Conservation (phyloP, 768 basidiomycete genomes). For the Boletus reticuloceps region DNA sequence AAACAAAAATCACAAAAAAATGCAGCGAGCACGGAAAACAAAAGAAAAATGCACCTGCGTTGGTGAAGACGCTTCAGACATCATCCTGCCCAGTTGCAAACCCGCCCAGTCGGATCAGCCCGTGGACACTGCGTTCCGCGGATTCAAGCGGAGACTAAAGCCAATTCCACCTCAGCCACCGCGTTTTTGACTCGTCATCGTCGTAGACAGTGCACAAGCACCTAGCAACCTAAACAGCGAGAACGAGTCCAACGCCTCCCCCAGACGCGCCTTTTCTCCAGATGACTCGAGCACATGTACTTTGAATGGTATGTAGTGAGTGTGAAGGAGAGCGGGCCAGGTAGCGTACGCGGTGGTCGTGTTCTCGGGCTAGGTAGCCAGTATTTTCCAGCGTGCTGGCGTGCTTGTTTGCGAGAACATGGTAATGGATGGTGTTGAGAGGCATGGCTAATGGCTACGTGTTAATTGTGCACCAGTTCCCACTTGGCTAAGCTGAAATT, state of each 20-base stretch:
- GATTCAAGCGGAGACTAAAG: slow-evolving; percentile 21
- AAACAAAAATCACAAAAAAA: slow-evolving; percentile 4
- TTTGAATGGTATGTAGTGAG: not conserved
- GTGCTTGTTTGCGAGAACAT: not conserved
- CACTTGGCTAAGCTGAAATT: slow-evolving; percentile 19
- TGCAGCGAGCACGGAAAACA: not conserved
- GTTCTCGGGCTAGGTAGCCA: not conserved
- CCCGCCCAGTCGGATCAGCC: slow-evolving; percentile 5
- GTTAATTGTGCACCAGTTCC: slow-evolving; percentile 15
- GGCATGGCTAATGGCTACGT: slow-evolving; percentile 3
- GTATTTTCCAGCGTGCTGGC: not conserved
- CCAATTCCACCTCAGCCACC: not conserved
- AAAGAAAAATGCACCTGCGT: not conserved
- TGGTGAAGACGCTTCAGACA: not conserved
- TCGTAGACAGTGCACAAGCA: slow-evolving; percentile 3
- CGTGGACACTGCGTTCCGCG: not conserved
- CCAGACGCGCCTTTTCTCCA: not conserved
- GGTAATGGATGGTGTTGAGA: slow-evolving; percentile 15
- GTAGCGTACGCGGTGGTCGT: not conserved
- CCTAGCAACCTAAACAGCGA: not conserved
- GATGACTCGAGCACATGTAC: not conserved
- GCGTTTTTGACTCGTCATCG: slow-evolving; percentile 10
- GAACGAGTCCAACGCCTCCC: not conserved
- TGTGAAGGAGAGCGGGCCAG: not conserved
- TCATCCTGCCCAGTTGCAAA: slow-evolving; percentile 12